Percentiles rank a stretch among this genome's conserved stretches.
phyloP scores from a whole-genome alignment of 495 filamentous ascomycete genomes.

The Staphylotrichum tortipilum region DNA sequence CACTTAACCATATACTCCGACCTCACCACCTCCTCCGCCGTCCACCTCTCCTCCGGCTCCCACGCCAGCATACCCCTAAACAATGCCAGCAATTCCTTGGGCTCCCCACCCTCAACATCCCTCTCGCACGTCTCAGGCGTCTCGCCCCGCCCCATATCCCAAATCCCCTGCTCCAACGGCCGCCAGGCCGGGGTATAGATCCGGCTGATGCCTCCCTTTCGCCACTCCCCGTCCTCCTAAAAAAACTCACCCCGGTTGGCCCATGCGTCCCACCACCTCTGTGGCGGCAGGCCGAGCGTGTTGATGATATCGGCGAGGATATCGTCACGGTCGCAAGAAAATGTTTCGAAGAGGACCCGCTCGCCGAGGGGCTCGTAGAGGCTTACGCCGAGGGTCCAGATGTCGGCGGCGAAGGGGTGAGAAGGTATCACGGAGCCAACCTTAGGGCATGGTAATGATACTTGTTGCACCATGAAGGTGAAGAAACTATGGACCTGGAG shows the following conservation, averaged over 20 bases:
- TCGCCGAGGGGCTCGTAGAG: background rate
- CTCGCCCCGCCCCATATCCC: constrained; percentile 28
- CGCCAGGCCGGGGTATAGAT: background rate
- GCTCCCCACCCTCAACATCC: constrained; percentile 20
- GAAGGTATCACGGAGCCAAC: no score
- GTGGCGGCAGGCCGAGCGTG: background rate
- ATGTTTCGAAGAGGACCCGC: background rate
- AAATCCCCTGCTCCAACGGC: constrained; percentile 19
- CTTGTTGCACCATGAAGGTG: no score
- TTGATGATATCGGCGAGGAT: background rate
- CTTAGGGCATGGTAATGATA: no score
- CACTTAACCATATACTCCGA: constrained; percentile 14
- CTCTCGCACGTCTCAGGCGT: constrained; percentile 23
- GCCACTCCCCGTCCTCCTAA: background rate
- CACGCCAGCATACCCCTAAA: constrained; percentile 29
- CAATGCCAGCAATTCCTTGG: constrained; percentile 26
- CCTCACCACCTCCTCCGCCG: constrained; percentile 19
- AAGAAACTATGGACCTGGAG: no score
- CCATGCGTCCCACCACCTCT: background rate
- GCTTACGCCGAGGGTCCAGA: background rate
- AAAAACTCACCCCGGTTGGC: background rate
- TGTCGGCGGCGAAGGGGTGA: background rate
- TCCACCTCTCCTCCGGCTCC: constrained; percentile 30
- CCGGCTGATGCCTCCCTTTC: background rate
- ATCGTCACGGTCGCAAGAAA: background rate